Conservation (phyloP, 805 yeast species). For the Candida mattraensis region DNA sequence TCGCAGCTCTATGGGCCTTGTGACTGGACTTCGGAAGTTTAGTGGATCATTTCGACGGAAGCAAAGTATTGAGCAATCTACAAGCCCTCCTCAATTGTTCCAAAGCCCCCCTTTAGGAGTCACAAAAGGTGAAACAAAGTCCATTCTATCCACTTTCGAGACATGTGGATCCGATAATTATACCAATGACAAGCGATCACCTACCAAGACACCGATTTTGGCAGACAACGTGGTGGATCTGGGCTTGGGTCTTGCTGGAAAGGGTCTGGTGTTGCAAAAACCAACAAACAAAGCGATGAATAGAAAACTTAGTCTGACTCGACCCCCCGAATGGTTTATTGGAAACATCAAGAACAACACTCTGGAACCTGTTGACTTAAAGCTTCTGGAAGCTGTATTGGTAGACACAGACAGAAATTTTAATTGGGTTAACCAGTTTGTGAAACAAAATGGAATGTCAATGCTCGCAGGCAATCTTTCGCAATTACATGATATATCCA, state of each 20-base stretch:
- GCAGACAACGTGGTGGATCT: constrained; percentile 26
- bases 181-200: constrained; percentile 5
- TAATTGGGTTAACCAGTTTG: constrained; percentile 76
- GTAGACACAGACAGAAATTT: constrained; percentile 7
- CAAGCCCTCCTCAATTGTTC: too few species aligned
- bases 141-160: constrained; percentile 2
- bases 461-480: constrained; percentile 69
- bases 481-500: constrained; percentile 42
- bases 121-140: not conserved
- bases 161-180: too few species aligned
- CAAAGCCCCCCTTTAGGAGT: constrained; percentile 1
- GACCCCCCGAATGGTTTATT: constrained; percentile 51
- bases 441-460: constrained; percentile 79
- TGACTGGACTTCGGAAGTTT: too few species aligned
- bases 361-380: constrained; percentile 41
- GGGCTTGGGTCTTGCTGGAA: constrained; percentile 34
- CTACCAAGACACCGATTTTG: constrained; percentile 18
- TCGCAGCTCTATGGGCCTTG: too few species aligned
- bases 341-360: constrained; percentile 38
- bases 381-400: constrained; percentile 27
- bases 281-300: constrained; percentile 1
- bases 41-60: too few species aligned
- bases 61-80: too few species aligned
- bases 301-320: too few species aligned
- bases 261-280: constrained; percentile 17